Evolutionary conservation across 495 filamentous ascomycete species (phyloP), one percentile per base, ranked within the genome.

Genomic region (Aspergillus bertholletiae): DNA sequence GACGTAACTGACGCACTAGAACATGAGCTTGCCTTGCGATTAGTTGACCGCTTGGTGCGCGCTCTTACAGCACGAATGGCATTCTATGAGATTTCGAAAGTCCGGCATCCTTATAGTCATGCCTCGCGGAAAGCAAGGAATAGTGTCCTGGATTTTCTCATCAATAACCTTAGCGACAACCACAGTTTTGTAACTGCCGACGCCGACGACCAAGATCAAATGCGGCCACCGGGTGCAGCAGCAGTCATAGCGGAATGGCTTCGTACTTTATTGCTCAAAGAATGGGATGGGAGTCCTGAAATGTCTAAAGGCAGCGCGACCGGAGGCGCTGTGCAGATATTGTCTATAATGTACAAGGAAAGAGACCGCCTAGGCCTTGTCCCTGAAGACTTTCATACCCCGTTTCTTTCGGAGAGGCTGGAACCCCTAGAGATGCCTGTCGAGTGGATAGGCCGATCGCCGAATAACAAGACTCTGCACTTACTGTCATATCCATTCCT

Each of bases 401-500:
- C 85, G 18, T 87, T 89, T 59, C 80, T 96, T 22, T 78, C 88
- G 7, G 88, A 93, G 43, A 83, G 87, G 23, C 73, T 96, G 21
- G 90, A 96, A 69, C 70, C 83, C 6, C 77, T 90, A 51, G 80
- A 88, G n/a, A 84, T 86, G 76, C 88, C 91, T 0, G 69, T 86
- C 21, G 78, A 86, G 26, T 96, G 89, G 88, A 69, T 88, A n/a
- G 66, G 62, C 17, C 49, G 66, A 11, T n/a, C 63, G 7, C 59
- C 68, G 1, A 84, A 82, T 37, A 84, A 79, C 53, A 84, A 85
- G 54, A 83, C 75, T 3, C 69, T 88, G 32, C 92, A 97, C 66
- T 72, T 96, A 1, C 74, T 97, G 3, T 86, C 90, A 37, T 89
- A 88, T 56, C 81, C 90, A 1, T 96, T 89, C 66, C 74, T 97